phyloP scores from a whole-genome alignment of 1,139 yeast species.

The Hyphopichia buzzinii region DNA sequence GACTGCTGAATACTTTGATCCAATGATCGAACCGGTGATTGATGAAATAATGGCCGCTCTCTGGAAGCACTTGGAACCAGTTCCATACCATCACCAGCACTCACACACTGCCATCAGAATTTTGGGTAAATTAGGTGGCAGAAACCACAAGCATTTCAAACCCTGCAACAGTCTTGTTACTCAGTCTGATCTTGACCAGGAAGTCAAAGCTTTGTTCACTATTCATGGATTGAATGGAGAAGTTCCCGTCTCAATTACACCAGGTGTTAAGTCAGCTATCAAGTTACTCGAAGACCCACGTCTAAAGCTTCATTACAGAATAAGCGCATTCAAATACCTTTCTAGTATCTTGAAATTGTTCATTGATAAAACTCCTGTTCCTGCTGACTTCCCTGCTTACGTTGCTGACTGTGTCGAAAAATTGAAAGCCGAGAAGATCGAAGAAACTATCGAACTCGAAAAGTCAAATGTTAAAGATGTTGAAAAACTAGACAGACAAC shows the following conservation, averaged over 20 bases:
- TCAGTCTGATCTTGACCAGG: conserved; percentile 61
- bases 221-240: conserved; percentile 64
- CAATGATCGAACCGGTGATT: conserved; percentile 92
- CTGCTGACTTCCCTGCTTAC: conserved; percentile 49
- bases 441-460: conserved; percentile 33
- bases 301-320: conserved; percentile 62
- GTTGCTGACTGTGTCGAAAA: conserved; percentile 48
- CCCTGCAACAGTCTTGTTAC: conserved; percentile 66
- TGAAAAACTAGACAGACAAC: conserved; percentile 56
- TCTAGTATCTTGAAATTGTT: conserved; percentile 66
- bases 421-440: conserved; percentile 44
- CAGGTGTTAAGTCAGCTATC: conserved; percentile 78
- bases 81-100: conserved; percentile 90
- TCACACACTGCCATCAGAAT: conserved; percentile 93
- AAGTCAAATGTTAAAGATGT: conserved; percentile 47
- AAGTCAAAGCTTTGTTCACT: conserved; percentile 63
- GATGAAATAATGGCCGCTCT: conserved; percentile 91
- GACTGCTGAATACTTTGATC: conserved; percentile 95
- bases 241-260: conserved; percentile 74
- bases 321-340: conserved; percentile 74
- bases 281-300: conserved; percentile 66
- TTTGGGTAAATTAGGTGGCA: conserved; percentile 92
- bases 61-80: conserved; percentile 88
- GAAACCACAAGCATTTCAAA: conserved; percentile 81
- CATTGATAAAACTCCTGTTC: conserved; percentile 64